A percentile compares a stretch with the other conserved stretches of the same genome.
These are phyloP conservation scores for Claviceps maximensis DNA, from an alignment of 2,329 filamentous ascomycete genomes.

Conservation along the genomic window DNA sequence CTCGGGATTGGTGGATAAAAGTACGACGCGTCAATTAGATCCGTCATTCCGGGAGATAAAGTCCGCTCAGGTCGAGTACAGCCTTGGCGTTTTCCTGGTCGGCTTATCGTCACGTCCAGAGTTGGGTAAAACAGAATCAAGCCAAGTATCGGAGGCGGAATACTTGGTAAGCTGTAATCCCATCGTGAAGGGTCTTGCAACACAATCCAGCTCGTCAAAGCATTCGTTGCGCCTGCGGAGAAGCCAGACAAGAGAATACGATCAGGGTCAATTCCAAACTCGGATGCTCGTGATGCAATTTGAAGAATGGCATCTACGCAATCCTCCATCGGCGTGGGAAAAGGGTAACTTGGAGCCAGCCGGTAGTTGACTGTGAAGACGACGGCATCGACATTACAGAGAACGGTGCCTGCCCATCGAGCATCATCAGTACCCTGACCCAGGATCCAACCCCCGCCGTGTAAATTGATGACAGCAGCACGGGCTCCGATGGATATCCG, in stretches of 20 bases:
- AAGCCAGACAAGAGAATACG: conserved; percentile 49
- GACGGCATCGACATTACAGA: conserved; percentile 39
- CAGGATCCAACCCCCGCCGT: conserved; percentile 54
- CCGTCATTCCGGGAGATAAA: conserved; percentile 42
- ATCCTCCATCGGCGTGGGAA: conserved; percentile 52
- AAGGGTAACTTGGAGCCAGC: conserved; percentile 51
- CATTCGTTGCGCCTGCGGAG: conserved; percentile 47
- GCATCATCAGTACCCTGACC: conserved; percentile 51
- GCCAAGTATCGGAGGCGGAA: conserved; percentile 35
- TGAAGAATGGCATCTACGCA: conserved; percentile 51
- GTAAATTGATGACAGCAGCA: conserved; percentile 50
- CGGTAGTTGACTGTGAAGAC: conserved; percentile 55
- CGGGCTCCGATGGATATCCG: conserved; percentile 22
- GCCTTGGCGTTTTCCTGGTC: conserved; percentile 40
- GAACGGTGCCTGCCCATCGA: conserved; percentile 42
- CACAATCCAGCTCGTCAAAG: conserved; percentile 33
- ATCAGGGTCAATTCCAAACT: conserved; percentile 43
- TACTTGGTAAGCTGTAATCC: conserved; percentile 24
- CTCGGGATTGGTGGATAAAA: conserved; percentile 37
- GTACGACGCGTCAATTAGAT: conserved; percentile 51
- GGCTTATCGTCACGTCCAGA: conserved; percentile 45
- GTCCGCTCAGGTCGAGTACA: conserved; percentile 44
- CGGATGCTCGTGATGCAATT: conserved; percentile 39
- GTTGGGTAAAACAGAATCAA: conserved; percentile 49
- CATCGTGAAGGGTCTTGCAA: conserved; percentile 29